phyloP scores from a whole-genome alignment of 2,329 filamentous ascomycete genomes.

The Bipolaris cookei region DNA sequence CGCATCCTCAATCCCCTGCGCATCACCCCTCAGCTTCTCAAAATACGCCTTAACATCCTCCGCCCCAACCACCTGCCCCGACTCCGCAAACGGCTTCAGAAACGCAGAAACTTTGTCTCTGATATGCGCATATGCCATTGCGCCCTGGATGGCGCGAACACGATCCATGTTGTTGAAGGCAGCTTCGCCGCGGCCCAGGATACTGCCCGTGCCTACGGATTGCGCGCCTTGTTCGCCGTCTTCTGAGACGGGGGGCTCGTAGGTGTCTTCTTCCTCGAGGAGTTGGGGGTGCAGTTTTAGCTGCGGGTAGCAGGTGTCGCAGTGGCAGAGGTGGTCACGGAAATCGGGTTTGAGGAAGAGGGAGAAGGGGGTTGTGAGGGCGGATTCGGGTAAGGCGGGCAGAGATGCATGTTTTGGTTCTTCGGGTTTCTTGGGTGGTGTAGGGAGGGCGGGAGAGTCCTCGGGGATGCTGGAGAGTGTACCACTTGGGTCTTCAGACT shows the following conservation, averaged over 20 bases:
- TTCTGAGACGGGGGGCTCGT: slow-evolving; percentile 83
- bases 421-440: slow-evolving; percentile 36
- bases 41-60: slow-evolving; percentile 98
- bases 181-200: slow-evolving; percentile 91
- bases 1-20: slow-evolving; percentile 65
- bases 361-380: slow-evolving; percentile 69
- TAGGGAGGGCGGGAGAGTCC: slow-evolving; percentile 31
- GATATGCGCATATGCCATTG: slow-evolving; percentile 97
- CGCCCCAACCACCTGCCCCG: slow-evolving; percentile 82
- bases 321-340: slow-evolving; percentile 82
- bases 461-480: slow-evolving; percentile 47
- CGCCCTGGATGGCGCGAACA: slow-evolving; percentile 88
- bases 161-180: slow-evolving; percentile 91
- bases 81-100: slow-evolving; percentile 91
- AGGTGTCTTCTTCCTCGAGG: slow-evolving; percentile 90
- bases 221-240: slow-evolving; percentile 59
- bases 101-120: slow-evolving; percentile 97
- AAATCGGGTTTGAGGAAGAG: slow-evolving; percentile 83
- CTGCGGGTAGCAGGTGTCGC: slow-evolving; percentile 76
- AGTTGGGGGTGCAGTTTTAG: slow-evolving; percentile 78
- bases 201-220: slow-evolving; percentile 74
- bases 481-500: slow-evolving; percentile 40
- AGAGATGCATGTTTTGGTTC: slow-evolving; percentile 68
- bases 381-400: slow-evolving; percentile 57
- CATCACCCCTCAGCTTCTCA: slow-evolving; percentile 89